phyloP scores from a whole-genome alignment of 2,329 filamentous ascomycete species.

The Cercospora berteroae region DNA sequence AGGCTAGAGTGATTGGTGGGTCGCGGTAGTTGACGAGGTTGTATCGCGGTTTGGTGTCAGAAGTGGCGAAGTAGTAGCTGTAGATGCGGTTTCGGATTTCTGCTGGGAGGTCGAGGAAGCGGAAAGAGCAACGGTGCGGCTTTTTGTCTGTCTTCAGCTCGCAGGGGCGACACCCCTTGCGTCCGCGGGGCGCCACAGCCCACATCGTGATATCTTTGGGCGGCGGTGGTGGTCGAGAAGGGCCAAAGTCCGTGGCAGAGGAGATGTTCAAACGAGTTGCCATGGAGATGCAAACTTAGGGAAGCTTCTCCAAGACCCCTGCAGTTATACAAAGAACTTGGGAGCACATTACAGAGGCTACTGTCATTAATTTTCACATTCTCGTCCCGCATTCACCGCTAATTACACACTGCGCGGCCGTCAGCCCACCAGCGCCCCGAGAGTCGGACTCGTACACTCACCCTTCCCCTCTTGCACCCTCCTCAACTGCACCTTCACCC shows the following conservation, averaged over 20 bases:
- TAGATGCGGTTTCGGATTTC: conserved; percentile 35
- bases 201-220: not conserved
- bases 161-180: not conserved
- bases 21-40: conserved; percentile 2
- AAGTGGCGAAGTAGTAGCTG: not conserved
- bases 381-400: not conserved
- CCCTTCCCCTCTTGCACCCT: not conserved
- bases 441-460: not conserved
- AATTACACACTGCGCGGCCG: not conserved
- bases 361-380: not conserved
- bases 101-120: conserved; percentile 39
- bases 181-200: not conserved
- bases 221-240: not conserved
- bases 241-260: not conserved
- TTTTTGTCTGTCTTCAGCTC: not conserved
- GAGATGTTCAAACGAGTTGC: not conserved
- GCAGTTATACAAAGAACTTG: not conserved
- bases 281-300: not conserved
- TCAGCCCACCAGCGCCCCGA: not conserved
- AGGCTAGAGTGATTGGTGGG: conserved; percentile 10
- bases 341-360: not conserved
- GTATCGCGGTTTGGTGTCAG: not conserved
- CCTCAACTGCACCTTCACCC: conserved; percentile 24
- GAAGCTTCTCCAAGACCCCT: not conserved
- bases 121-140: conserved; percentile 8